Evolutionary conservation across 352 stramenopile species (phyloP).

Genomic region (Globisporangium lucens): DNA sequence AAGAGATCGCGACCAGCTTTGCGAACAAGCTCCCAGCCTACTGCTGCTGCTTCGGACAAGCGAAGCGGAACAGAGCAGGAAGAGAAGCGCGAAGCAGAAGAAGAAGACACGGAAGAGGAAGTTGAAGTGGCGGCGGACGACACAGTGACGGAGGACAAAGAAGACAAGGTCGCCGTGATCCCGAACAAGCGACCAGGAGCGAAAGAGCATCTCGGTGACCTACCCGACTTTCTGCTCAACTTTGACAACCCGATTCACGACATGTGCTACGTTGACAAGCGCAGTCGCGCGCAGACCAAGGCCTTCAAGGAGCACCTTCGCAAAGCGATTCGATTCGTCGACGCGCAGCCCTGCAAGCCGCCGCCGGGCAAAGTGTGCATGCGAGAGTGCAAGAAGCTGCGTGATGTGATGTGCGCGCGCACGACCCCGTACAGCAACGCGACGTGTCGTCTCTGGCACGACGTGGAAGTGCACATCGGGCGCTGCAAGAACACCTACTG

Average conservation of each 20-base stretch:
- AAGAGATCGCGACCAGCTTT: slow-evolving; percentile 5
- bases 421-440: slow-evolving; percentile 57
- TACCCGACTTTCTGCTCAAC: slow-evolving; percentile 24
- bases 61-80: slow-evolving; percentile 1
- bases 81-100: slow-evolving; percentile 18
- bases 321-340: slow-evolving; percentile 62
- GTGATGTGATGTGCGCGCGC: slow-evolving; percentile 56
- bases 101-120: slow-evolving; percentile 22
- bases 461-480: slow-evolving; percentile 61
- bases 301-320: slow-evolving; percentile 67
- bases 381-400: slow-evolving; percentile 53
- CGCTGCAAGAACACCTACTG: slow-evolving; percentile 56
- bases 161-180: neutral
- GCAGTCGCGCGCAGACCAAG: slow-evolving; percentile 39
- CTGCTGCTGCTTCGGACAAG: slow-evolving; percentile 6
- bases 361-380: slow-evolving; percentile 38
- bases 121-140: neutral
- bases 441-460: slow-evolving; percentile 61
- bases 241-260: slow-evolving; percentile 64
- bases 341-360: slow-evolving; percentile 54
- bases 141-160: slow-evolving; percentile 5
- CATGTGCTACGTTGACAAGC: slow-evolving; percentile 56
- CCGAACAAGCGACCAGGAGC: neutral
- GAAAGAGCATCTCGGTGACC: neutral
- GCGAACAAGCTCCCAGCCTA: neutral